Evolutionary conservation across 2,329 filamentous ascomycete species (phyloP), one percentile per base, ranked within the genome.

Genomic region (Colletotrichum godetiae): DNA sequence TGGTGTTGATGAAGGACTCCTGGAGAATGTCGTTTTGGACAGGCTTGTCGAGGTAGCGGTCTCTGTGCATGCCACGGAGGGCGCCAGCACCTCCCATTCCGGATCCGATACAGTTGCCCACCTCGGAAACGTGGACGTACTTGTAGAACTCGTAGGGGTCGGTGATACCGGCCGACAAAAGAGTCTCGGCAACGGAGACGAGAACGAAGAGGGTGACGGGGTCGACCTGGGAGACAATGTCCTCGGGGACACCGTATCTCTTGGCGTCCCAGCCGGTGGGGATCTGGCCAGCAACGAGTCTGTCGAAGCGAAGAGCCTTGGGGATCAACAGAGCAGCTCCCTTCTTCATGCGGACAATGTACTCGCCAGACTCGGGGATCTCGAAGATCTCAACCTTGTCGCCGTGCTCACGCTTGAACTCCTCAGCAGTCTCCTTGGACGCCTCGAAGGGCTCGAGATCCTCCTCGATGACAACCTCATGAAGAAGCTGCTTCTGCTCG

Each of bases 131-230:
- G 84, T 99, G 97, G 75, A 99, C 95, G 80, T 99, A 99, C 88
- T 98, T 95, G 91, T 99, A 99, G 87, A 99, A 98, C 86, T 99
- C 97, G 81, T 98, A 99, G 24, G 97, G 97, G 81, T 99, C 97
- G 31, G 97, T 98, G 82, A 99, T 96, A 92, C 97, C 97, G 75
- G 94, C 93, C 35, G 95, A 93, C 64, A 99, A 89, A 8, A 99
- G 92, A 72, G 95, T 92, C 84, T 99, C 97, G 1, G 94, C 95
- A 60, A 95, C 97, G 67, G 94, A 97, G 59, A 98, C 95, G 58
- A 99, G 93, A 35, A 98, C 94, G 81, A 94, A 99, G 61, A 99
- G 89, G 1, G 97, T 98, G 77, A 98, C 96, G 6, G 95, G 97
- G 80, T 99, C 97, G 76, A 99, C 97, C 82, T 99, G 97, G 53